These are phyloP conservation scores for Dentipellis sp. DNA, from an alignment of 768 basidiomycete genomes.

Conservation along the genomic window DNA sequence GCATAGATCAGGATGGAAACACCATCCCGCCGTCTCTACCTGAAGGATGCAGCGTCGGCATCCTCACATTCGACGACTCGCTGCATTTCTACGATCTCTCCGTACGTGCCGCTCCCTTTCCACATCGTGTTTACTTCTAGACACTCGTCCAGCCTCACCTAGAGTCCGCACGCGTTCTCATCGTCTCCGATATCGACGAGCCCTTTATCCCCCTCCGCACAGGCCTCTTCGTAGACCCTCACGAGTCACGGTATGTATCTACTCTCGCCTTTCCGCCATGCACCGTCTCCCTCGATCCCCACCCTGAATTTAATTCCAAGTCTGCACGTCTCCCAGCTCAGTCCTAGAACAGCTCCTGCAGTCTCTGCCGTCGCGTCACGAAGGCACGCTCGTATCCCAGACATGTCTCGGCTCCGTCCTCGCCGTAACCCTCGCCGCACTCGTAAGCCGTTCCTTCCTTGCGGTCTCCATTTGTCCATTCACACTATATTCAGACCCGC, in stretches of 20 bases:
- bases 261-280: not conserved
- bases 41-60: slow-evolving; percentile 47
- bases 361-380: slow-evolving; percentile 53
- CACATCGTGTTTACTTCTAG: not conserved
- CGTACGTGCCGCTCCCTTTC: slow-evolving; percentile 37
- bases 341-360: slow-evolving; percentile 61
- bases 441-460: slow-evolving; percentile 36
- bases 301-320: slow-evolving; percentile 7
- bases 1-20: slow-evolving; percentile 29
- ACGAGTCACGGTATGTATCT: slow-evolving; percentile 47
- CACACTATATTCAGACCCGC: slow-evolving; percentile 35
- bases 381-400: slow-evolving; percentile 34
- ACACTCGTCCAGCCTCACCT: slow-evolving; percentile 20
- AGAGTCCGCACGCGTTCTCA: slow-evolving; percentile 40
- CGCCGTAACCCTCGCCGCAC: slow-evolving; percentile 56
- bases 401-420: slow-evolving; percentile 77
- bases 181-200: slow-evolving; percentile 88
- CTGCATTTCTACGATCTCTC: slow-evolving; percentile 87
- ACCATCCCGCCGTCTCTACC: slow-evolving; percentile 43
- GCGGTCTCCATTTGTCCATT: slow-evolving; percentile 4
- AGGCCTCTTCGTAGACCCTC: slow-evolving; percentile 71
- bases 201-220: slow-evolving; percentile 72
- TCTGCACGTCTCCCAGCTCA: slow-evolving; percentile 26
- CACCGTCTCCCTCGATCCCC: slow-evolving; percentile 1
- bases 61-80: slow-evolving; percentile 73